These are phyloP conservation scores for Phytopythium delawarense DNA, from an alignment of 352 stramenopile species.

Conservation along the genomic window DNA sequence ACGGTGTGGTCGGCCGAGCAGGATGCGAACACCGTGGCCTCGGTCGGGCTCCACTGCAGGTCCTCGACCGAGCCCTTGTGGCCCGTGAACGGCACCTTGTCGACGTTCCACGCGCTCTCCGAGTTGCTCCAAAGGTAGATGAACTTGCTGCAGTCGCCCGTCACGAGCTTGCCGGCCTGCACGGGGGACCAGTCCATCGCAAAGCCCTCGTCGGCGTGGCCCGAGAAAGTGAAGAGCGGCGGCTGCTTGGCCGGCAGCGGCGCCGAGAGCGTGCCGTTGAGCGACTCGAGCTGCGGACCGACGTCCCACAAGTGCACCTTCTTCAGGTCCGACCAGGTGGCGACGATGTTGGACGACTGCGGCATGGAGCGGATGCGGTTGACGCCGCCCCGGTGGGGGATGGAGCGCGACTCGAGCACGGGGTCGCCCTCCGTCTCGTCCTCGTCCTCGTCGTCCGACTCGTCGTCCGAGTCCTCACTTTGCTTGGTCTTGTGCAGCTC, in stretches of 20 bases:
- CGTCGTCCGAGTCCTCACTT: conserved; percentile 66
- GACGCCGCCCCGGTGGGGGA: conserved; percentile 94
- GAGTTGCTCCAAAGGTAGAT: conserved; percentile 94
- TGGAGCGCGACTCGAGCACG: conserved; percentile 93
- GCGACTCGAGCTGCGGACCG: conserved; percentile 80
- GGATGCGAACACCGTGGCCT: conserved; percentile 95
- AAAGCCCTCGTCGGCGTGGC: conserved; percentile 96
- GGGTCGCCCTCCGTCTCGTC: conserved; percentile 95
- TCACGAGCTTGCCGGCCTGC: conserved; percentile 88
- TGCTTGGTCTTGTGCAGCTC: conserved; percentile 95
- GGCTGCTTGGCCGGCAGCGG: conserved; percentile 52
- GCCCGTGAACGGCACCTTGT: conserved; percentile 89
- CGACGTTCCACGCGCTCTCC: conserved; percentile 74
- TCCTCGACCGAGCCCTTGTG: conserved; percentile 96
- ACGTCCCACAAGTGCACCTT: conserved; percentile 97
- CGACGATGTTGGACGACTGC: conserved; percentile 95
- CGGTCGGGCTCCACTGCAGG: conserved; percentile 97
- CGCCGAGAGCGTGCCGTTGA: conserved; percentile 74
- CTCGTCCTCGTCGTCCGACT: conserved; percentile 81
- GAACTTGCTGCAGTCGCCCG: conserved; percentile 95
- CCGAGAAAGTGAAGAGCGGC: conserved; percentile 92
- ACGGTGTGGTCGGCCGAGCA: conserved; percentile 93
- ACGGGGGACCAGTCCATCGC: conserved; percentile 97
- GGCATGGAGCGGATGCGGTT: conserved; percentile 96
- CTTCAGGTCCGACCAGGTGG: conserved; percentile 95